A percentile compares a stretch with the other conserved stretches of the same genome.
These are phyloP conservation scores for Cupressus sempervirens DNA, from an alignment of 75 land plant species.

Conservation along the genomic window DNA sequence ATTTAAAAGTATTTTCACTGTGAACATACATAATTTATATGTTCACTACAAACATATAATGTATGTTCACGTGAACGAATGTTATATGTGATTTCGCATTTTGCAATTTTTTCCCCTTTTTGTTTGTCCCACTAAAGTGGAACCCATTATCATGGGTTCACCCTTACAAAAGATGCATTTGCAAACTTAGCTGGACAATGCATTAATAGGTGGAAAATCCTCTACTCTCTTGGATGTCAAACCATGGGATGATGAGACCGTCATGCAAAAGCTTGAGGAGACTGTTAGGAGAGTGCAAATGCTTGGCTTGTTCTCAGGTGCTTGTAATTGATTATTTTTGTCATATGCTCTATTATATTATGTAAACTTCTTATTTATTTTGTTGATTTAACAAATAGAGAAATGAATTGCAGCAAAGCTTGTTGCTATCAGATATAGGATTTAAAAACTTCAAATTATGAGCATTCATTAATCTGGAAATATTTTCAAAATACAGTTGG, in stretches of 20 bases:
- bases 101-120: no score
- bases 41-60: no score
- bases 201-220: conserved; percentile 76
- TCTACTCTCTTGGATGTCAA: conserved; percentile 92
- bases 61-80: no score
- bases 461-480: no score
- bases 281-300: conserved; percentile 68
- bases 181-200: neutral
- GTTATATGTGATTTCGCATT: no score
- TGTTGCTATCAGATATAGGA: conserved; percentile 33
- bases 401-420: conserved; percentile 40
- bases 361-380: neutral
- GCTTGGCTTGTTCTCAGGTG: conserved; percentile 82
- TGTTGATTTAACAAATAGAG: neutral
- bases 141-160: no score
- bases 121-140: no score
- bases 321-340: conserved; percentile 46
- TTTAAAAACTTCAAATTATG: conserved; percentile 69
- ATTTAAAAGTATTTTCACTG: no score
- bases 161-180: neutral
- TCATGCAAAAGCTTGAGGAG: conserved; percentile 90
- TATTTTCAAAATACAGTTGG: no score
- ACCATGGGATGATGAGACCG: conserved; percentile 99
- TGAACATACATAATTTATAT: no score
- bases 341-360: neutral